These are phyloP conservation scores for Pseudozyma tsukubaensis DNA, from an alignment of 1,284 basidiomycete species.

Conservation along the genomic window DNA sequence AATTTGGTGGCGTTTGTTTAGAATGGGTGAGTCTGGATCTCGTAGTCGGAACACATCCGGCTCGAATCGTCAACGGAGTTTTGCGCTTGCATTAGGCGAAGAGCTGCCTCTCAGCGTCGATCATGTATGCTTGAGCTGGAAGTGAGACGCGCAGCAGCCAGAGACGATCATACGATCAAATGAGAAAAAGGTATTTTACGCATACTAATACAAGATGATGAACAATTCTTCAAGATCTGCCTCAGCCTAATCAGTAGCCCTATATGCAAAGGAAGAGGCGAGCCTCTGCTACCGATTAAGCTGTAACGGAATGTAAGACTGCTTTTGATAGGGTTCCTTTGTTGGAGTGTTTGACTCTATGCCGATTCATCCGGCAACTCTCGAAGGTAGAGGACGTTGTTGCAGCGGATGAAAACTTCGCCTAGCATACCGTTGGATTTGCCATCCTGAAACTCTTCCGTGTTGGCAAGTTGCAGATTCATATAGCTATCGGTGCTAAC, in stretches of 20 bases:
- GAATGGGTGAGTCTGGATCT: neutral
- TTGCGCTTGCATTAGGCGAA: too few species aligned
- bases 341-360: neutral
- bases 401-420: constrained; percentile 93
- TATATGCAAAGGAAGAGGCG: too few species aligned
- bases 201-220: constrained; percentile 21
- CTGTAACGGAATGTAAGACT: neutral
- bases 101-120: too few species aligned
- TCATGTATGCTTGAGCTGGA: too few species aligned
- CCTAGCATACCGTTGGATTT: constrained; percentile 94
- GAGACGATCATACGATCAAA: neutral
- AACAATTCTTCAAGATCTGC: too few species aligned
- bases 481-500: constrained; percentile 99
- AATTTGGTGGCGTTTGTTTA: neutral
- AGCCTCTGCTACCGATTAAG: too few species aligned
- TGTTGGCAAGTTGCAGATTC: constrained; percentile 98
- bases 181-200: constrained; percentile 6
- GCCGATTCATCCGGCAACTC: constrained; percentile 57
- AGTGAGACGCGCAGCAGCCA: neutral
- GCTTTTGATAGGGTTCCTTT: neutral
- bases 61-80: neutral
- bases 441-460: constrained; percentile 97
- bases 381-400: constrained; percentile 66
- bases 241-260: too few species aligned
- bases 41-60: neutral